A percentile compares a stretch with the other conserved stretches of the same genome.
Conservation (phyloP, 2,329 filamentous ascomycete genomes). For the Venturia aucupariae region DNA sequence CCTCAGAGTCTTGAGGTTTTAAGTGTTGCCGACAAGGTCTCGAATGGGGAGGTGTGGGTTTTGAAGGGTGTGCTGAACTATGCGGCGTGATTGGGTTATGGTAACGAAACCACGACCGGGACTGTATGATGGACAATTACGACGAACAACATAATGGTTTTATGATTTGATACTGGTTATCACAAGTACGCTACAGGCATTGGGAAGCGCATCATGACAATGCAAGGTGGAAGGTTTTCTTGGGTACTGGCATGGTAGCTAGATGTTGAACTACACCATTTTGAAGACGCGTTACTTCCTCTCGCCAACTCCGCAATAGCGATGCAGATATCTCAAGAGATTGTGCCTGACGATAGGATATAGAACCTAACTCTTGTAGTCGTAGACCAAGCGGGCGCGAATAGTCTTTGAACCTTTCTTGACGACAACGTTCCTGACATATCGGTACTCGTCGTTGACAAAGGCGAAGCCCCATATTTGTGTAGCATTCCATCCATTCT, state of each 20-base stretch:
- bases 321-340: background rate
- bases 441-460: conserved; percentile 23
- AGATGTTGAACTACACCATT: background rate
- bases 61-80: conserved; percentile 46
- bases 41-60: conserved; percentile 86
- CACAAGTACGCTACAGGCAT: background rate
- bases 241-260: conserved; percentile 1
- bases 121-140: background rate
- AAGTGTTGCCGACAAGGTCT: conserved; percentile 62
- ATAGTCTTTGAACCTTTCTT: conserved; percentile 25
- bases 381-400: conserved; percentile 27
- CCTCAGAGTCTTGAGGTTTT: conserved; percentile 73
- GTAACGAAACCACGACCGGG: background rate
- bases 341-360: background rate
- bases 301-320: background rate
- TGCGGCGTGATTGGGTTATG: conserved; percentile 17
- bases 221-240: background rate
- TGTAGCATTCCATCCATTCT: conserved; percentile 28
- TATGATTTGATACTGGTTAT: background rate
- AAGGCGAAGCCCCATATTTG: conserved; percentile 27
- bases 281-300: background rate
- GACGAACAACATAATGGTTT: background rate
- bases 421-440: conserved; percentile 26
- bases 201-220: background rate
- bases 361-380: conserved; percentile 17